phyloP scores from a whole-genome alignment of 352 stramenopile genomes.

The Pilasporangium apinafurcum region DNA sequence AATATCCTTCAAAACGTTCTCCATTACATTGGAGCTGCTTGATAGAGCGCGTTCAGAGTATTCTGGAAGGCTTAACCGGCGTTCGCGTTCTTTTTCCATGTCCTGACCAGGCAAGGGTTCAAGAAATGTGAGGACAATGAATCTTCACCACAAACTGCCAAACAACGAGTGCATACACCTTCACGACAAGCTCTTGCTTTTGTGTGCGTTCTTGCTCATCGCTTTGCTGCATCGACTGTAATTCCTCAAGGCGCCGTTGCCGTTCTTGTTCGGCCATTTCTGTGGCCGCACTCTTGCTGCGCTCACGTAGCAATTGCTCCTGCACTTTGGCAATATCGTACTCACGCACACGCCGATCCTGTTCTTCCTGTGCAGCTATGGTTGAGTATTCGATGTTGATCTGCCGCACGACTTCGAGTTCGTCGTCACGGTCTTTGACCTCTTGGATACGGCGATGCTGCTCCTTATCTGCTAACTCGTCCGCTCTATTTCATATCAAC shows the following conservation, averaged over 20 bases:
- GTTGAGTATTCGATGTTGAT: constrained; percentile 73
- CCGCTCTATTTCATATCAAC: constrained; percentile 15
- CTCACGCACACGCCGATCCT: constrained; percentile 54
- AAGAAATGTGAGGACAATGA: neutral
- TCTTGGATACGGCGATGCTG: constrained; percentile 46
- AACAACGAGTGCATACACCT: constrained; percentile 10
- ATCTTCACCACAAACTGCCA: neutral
- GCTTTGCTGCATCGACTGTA: constrained; percentile 9
- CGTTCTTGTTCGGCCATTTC: constrained; percentile 41
- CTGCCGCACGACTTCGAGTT: constrained; percentile 59
- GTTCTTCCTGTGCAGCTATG: constrained; percentile 47
- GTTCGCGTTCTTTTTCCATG: constrained; percentile 53
- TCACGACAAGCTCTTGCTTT: constrained; percentile 22
- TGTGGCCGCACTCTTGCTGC: constrained; percentile 26
- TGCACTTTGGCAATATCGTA: constrained; percentile 58
- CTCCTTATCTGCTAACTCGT: constrained; percentile 51
- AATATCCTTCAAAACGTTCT: no score
- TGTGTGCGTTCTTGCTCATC: constrained; percentile 19
- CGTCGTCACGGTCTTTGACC: constrained; percentile 41
- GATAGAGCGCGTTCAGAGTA: constrained; percentile 27
- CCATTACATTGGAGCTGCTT: neutral
- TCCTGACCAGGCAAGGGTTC: constrained; percentile 5
- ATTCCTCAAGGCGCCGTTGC: constrained; percentile 35
- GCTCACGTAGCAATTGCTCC: constrained; percentile 48
- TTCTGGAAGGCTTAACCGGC: constrained; percentile 43